phyloP scores from a whole-genome alignment of 495 filamentous ascomycete genomes.

The Poronia punctata region DNA sequence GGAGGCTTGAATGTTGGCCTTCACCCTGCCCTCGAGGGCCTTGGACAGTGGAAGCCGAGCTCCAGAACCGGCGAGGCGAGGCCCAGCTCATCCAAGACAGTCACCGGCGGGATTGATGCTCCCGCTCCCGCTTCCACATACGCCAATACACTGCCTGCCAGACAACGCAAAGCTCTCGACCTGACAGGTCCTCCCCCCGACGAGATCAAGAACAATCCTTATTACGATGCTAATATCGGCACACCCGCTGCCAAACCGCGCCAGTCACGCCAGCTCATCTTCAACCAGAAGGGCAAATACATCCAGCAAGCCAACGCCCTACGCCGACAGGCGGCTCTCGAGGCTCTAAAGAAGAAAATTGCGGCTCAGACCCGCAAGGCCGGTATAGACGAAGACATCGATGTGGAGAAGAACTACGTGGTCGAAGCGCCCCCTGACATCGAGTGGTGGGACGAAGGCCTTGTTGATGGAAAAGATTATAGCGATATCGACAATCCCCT shows the following conservation, averaged over 20 bases:
- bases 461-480: constrained; percentile 70
- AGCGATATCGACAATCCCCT: constrained; percentile 55
- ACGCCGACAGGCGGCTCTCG: constrained; percentile 76
- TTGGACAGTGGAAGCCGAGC: constrained; percentile 53
- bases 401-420: constrained; percentile 80
- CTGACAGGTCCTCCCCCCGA: constrained; percentile 62
- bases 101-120: too few species aligned
- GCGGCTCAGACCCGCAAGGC: constrained; percentile 76
- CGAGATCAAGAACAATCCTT: constrained; percentile 60
- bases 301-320: constrained; percentile 87
- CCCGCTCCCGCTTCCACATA: constrained; percentile 15
- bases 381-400: constrained; percentile 83
- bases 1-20: constrained; percentile 85
- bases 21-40: constrained; percentile 80
- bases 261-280: constrained; percentile 66
- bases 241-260: constrained; percentile 55
- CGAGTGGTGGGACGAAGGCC: constrained; percentile 97
- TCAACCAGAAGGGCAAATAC: constrained; percentile 97
- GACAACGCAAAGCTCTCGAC: constrained; percentile 42
- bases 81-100: too few species aligned
- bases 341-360: constrained; percentile 90
- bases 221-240: constrained; percentile 70
- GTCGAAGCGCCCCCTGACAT: constrained; percentile 80
- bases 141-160: constrained; percentile 5
- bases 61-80: constrained; percentile 22